A percentile compares a stretch with the other conserved stretches of the same genome.
phyloP scores from a whole-genome alignment of 225 moss, liverwort and hornwort species.

The Climacium dendroides region DNA sequence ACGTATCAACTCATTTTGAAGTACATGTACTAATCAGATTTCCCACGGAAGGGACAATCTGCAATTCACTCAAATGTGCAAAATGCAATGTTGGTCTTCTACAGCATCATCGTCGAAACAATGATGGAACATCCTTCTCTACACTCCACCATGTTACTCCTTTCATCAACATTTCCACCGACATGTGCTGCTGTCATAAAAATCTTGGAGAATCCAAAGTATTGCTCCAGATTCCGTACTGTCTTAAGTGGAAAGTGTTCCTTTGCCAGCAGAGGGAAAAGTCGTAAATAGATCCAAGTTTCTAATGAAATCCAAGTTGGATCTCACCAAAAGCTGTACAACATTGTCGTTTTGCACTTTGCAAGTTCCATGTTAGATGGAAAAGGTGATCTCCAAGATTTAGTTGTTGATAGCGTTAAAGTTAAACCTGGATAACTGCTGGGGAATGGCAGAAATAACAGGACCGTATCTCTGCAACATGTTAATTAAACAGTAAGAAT shows the following conservation, averaged over 20 bases:
- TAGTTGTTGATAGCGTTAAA: slow-evolving; percentile 95
- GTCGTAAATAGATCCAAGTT: not conserved
- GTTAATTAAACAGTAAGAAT: not conserved
- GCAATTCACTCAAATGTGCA: not conserved
- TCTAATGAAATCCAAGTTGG: not conserved
- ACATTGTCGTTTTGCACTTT: not conserved
- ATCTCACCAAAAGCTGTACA: not conserved
- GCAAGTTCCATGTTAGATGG: not conserved
- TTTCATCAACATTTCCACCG: not conserved
- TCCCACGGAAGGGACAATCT: not conserved
- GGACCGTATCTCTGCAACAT: slow-evolving; percentile 91
- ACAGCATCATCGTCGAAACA: not conserved
- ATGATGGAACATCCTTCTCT: not conserved
- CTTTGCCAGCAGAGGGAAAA: not conserved
- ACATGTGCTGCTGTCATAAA: not conserved
- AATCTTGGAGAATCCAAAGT: not conserved
- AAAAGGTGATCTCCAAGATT: not conserved
- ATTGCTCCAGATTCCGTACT: not conserved
- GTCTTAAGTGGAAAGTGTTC: not conserved
- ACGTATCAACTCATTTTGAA: not conserved
- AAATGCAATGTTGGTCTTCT: not conserved
- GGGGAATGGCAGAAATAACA: slow-evolving; percentile 97
- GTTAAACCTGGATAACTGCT: slow-evolving; percentile 96
- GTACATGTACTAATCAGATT: not conserved
- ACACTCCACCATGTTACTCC: not conserved